Base-by-base conservation (phyloP, 768 basidiomycete genomes). In the Rhizopogon rudus region DNA sequence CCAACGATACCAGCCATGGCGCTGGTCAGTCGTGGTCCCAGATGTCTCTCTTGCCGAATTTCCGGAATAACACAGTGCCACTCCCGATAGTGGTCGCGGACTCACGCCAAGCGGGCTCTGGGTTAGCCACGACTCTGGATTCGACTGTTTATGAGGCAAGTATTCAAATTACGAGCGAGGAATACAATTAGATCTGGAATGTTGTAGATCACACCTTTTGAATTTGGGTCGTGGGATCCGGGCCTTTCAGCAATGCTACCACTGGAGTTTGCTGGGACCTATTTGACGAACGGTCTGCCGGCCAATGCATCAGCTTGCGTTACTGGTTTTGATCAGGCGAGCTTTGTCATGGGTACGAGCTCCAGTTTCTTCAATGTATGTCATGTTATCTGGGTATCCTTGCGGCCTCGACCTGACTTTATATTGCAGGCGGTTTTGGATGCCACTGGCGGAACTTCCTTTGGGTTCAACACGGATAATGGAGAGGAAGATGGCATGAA, bases 201-300 rank as follows among this genome's bases (percentile, higher is more conserved):
- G 31, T 16, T 50, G 28, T 53, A 83, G 82, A 80, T 87, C 2
- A 78, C 78, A 0, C 82, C 82, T n/a, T 66, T 81, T 57, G 87
- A 89, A 63, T 76, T 85, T 44, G 88, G 87, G 3, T 88, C 87
- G 0, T 91, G 79, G 69, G 89, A 92, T 61, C 85, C 88, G 9
- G 76, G 68, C 50, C 71, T 89, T 7, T 83, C 83, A n/a, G 84
- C 87, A 1, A 91, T 87, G 66, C 76, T 80, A 63, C 84, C 86
- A 44, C 72, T 82, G 28, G 70, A 79, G 0, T 83, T 78, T 59
- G 77, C 81, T 6, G 93, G 93, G 5, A 90, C 88, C 0, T 74
- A 77, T 57, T 64, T 92, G 16, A 66, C 69, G 22, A 79, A 85
- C 54, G 88, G 87, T 3, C 63, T 73, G 55, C 77, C 86, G 0